Base-by-base conservation (phyloP, 345 rosid species). In the Citrus cavaleriei region DNA sequence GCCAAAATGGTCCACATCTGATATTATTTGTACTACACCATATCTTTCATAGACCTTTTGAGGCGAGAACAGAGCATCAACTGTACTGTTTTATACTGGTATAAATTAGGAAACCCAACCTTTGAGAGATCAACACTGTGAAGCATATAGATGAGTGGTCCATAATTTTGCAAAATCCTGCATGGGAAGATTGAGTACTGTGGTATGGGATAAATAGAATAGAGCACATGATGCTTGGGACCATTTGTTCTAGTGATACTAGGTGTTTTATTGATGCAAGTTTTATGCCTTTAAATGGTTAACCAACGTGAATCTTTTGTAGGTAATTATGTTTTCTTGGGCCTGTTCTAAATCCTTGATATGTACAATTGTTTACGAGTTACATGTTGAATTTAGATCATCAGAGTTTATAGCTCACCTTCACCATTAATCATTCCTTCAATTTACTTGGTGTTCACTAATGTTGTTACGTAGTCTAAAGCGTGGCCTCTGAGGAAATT, bases 91-190 rank as follows among this genome's bases (percentile, higher is more conserved):
- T 12, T 10, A 3, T 19, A 51, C 30, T 25, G 1, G 2, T 8
- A 61, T 72, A 38, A 72, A 12, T 73, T 38, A 58, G 59, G n/a
- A 24, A 30, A 57, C 32, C 54, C 19, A 65, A 28, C 69, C 5
- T 54, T 72, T 51, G 34, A 10, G 66, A 24, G 21, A 55, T 30
- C 55, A 76, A 32, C 67, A 27, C 73, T 66, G 82, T 21, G 16
- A 57, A 5, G 67, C 63, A 63, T 65, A 21, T 57, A 60, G 22
- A 70, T 12, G 32, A 70, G 77, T 70, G 82, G 82, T 58, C 82
- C 78, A 65, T 32, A 67, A n/a, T 78, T 46, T 82, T 40, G 59
- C 77, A 63, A 67, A 34, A 74, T 62, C 63, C 59, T 77, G 71
- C 65, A n/a, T 35, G 78, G 62, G 61, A 46, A 58, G 69, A 22